Evolutionary conservation across 2,329 filamentous ascomycete species (phyloP).

Genomic region (Penicillium sp.): DNA sequence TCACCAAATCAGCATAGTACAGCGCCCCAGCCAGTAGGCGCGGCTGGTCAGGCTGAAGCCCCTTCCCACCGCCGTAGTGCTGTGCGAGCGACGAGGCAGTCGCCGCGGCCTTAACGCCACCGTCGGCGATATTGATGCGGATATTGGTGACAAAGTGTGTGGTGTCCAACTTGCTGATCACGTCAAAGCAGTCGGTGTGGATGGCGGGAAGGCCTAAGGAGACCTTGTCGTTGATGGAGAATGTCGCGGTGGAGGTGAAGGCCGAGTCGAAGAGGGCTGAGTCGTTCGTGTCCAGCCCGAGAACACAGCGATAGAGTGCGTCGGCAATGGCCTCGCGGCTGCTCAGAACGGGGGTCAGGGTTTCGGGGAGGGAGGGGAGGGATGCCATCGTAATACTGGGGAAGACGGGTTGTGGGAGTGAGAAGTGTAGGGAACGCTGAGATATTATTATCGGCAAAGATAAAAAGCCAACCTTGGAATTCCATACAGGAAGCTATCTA

Average conservation of each 20-base stretch:
- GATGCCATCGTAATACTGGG: neutral
- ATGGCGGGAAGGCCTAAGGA: neutral
- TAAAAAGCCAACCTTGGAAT: too few relatives aligned
- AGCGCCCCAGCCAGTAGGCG: neutral
- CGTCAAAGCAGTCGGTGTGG: neutral
- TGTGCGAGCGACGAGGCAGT: neutral
- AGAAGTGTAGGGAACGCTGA: neutral
- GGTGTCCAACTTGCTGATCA: neutral
- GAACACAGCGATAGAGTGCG: neutral
- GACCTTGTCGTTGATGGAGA: neutral
- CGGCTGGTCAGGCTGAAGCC: neutral
- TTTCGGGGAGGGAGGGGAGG: neutral
- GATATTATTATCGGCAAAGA: too few relatives aligned
- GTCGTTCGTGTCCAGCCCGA: neutral
- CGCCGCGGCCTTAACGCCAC: neutral
- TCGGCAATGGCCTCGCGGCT: neutral
- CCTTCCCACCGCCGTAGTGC: neutral
- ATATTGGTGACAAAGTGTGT: neutral
- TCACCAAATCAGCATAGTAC: neutral
- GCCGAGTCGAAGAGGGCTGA: neutral
- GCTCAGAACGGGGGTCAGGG: neutral
- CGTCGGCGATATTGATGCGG: neutral
- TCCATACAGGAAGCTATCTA: neutral
- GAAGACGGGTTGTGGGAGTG: neutral
- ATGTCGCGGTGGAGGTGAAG: neutral